Evolutionary conservation across 768 basidiomycete genomes (phyloP), one percentile per base, ranked within the genome.

Genomic region (Amanita muscaria): DNA sequence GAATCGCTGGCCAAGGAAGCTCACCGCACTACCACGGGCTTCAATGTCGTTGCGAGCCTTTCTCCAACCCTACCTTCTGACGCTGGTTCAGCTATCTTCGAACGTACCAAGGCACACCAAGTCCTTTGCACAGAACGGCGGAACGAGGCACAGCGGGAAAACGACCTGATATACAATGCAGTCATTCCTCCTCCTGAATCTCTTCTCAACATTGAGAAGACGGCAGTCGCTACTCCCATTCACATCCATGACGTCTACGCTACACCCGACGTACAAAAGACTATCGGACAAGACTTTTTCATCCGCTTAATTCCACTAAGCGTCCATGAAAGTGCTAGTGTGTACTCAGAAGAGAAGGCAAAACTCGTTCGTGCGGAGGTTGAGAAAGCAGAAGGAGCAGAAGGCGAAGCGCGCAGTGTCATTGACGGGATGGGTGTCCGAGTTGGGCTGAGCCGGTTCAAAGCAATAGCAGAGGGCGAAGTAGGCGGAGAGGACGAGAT

Each of bases 331-430:
- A 88, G 87, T 51, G 94, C 94, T 11, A 88, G 84, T 47, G 81
- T 99, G 11, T 99, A 99, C 62, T 94, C 91, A 1, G 96, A 99
- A 62, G 96, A 99, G 66, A 98, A 98, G 67, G 96, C 94, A 16
- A 98, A 99, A 63, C 61, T 72, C 21, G 90, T 92, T 6, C 74
- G 96, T 31, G 78, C 71, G 4, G 92, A 98, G 60, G 87, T 85
- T 6, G 94, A 97, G 68, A 78, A 80, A 42, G 83, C 80, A 0
- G 93, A 97, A 50, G 67, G 77, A 18, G 82, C 85, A 0, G 91
- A 96, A 56, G 83, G 72, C 4, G 88, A 93, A 60, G 75, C 77
- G 25, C 68, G 78, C 51, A 86, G 86, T 37, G 79, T 80, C 18
- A 60, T 98, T 41, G 92, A 94, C 38, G 79, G 80, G 22, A 68